Conservation (phyloP, 1,284 basidiomycete species). For the Cryptococcus neoformans region DNA sequence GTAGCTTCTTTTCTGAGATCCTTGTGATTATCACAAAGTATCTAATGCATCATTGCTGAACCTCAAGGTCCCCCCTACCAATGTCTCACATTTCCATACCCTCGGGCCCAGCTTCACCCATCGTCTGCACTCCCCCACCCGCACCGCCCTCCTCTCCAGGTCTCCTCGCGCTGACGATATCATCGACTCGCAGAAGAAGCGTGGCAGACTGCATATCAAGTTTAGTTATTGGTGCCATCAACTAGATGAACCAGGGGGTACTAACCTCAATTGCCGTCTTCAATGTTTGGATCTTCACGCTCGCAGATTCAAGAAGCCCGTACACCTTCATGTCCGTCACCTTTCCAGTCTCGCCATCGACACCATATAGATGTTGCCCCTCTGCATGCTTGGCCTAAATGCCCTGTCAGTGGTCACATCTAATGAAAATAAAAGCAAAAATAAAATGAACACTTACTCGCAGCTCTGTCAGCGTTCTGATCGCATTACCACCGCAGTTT, state of each 20-base stretch:
- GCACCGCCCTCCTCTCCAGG: slow-evolving; percentile 40
- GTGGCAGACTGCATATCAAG: slow-evolving; percentile 64
- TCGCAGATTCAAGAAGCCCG: slow-evolving; percentile 90
- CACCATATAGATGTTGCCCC: slow-evolving; percentile 85
- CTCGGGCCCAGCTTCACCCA: slow-evolving; percentile 40
- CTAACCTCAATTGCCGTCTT: slow-evolving; percentile 93
- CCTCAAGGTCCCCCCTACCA: no score
- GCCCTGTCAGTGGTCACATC: neutral
- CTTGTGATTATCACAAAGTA: no score
- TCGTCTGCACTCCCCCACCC: slow-evolving; percentile 45
- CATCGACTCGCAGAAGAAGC: slow-evolving; percentile 88
- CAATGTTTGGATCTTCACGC: slow-evolving; percentile 96
- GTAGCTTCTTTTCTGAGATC: no score
- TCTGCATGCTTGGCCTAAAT: slow-evolving; percentile 87
- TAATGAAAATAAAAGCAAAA: neutral
- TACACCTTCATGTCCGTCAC: slow-evolving; percentile 94
- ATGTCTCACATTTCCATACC: slow-evolving; percentile 20
- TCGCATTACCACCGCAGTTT: slow-evolving; percentile 93
- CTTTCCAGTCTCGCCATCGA: slow-evolving; percentile 93
- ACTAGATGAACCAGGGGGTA: neutral
- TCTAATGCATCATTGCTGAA: no score
- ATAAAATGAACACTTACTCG: slow-evolving; percentile 55
- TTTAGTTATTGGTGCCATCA: neutral
- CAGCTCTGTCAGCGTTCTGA: slow-evolving; percentile 86
- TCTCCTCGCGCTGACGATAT: slow-evolving; percentile 79